Base-by-base conservation (phyloP, 2,329 filamentous ascomycete species). In the Xylogone sp. region DNA sequence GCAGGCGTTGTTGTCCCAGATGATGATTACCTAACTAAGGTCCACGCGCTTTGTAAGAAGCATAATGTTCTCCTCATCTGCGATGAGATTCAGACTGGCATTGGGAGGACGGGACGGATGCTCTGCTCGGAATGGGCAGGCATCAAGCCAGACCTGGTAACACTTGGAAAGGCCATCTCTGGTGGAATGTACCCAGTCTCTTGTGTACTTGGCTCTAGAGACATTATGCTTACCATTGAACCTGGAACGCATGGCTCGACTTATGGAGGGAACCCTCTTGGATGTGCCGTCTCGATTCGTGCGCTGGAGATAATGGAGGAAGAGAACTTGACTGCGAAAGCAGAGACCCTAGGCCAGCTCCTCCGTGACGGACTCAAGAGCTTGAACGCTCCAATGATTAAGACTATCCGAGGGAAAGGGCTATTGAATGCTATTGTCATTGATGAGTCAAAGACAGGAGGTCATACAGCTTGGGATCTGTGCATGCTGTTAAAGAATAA, bases 171-270 rank as follows among this genome's bases (percentile, higher is more conserved):
- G 77, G 94, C 94, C 61, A 96, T 99, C 68, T 96, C 91, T 29
- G 94, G 94, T 57, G 94, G 94, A 70, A 94, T 97, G 87, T 99
- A 99, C 74, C 94, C 94, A n/a, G 94, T 99, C 52, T 96, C 91
- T 55, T 91, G 87, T 63, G 92, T 99, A 46, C 79, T 99, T 48
- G 87, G 88, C 56, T 85, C 85, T 63, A 91, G 87, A 73, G 92
- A 97, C 52, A 79, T 97, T 57, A 97, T 99, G 92, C 81, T 97
- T 59, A 94, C 93, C 34, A 39, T 99, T 57, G 94, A 99, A 77
- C 90, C 94, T 21, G 94, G 94, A 54, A 97, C 94, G 21, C 94
- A 99, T 72, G 94, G 94, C 46, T 96, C 90, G 42, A 99, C 94
- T n/a, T 99, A 97, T 66, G 94, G 94, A 55, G 94, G 94, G 47